phyloP scores from a whole-genome alignment of 176 grass and related monocot species.

The Oryza nivara region DNA sequence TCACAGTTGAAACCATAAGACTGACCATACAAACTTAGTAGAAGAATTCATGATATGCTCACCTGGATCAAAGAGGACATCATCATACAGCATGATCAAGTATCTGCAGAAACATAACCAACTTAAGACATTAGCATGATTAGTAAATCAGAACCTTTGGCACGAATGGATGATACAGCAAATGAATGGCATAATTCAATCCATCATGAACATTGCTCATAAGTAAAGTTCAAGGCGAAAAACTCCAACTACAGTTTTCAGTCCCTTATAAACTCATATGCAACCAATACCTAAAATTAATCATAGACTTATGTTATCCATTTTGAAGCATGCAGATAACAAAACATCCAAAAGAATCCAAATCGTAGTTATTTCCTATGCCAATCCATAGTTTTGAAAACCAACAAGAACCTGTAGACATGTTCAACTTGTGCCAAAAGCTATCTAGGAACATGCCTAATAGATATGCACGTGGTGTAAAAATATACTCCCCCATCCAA shows the following conservation, averaged over 20 bases:
- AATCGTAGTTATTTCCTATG: not conserved
- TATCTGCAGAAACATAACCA: conserved; percentile 48
- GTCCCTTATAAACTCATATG: conserved; percentile 20
- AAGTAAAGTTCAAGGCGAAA: not conserved
- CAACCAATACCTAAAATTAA: conserved; percentile 1
- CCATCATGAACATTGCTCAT: not conserved
- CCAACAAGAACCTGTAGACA: not conserved
- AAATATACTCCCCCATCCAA: not conserved
- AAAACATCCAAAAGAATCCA: not conserved
- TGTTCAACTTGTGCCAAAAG: conserved; percentile 8
- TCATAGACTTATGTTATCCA: not conserved
- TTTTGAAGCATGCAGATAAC: not conserved
- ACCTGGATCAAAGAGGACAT: conserved; percentile 49
- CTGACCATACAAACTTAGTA: not conserved
- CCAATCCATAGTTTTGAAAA: not conserved
- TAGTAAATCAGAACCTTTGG: not conserved
- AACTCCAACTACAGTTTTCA: conserved; percentile 1
- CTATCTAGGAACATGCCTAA: not conserved
- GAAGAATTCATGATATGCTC: conserved; percentile 11
- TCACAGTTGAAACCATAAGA: not conserved
- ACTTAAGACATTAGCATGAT: conserved; percentile 19
- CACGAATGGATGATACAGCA: not conserved
- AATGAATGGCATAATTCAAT: not conserved
- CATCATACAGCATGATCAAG: conserved; percentile 32
- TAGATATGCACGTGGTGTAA: not conserved